Evolutionary conservation across 495 filamentous ascomycete genomes (phyloP).

Genomic region (Penicillium turbatum): DNA sequence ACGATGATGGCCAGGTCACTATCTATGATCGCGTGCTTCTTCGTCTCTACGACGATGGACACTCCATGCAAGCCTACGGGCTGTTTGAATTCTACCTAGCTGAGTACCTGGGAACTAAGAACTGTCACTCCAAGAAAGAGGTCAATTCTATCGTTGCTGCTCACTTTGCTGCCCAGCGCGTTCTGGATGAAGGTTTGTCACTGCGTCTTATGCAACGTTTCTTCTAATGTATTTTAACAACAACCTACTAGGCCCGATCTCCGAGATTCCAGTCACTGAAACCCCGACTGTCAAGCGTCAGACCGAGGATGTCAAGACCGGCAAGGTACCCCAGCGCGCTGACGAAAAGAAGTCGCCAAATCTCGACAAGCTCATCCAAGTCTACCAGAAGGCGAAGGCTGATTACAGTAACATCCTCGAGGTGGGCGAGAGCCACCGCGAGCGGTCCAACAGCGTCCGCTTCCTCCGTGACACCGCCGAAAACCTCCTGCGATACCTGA

Average conservation of each 20-base stretch:
- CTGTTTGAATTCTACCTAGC: slow-evolving; percentile 39
- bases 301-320: neutral
- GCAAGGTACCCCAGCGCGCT: neutral
- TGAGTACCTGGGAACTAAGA: slow-evolving; percentile 35
- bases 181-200: slow-evolving; percentile 8
- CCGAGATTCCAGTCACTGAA: neutral
- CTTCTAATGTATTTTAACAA: neutral
- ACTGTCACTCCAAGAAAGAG: neutral
- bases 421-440: slow-evolving; percentile 16
- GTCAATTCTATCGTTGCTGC: slow-evolving; percentile 4
- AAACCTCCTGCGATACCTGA: slow-evolving; percentile 38
- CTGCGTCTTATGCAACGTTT: neutral
- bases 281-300: neutral
- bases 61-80: slow-evolving; percentile 20
- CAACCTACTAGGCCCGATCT: neutral
- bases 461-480: slow-evolving; percentile 50
- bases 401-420: slow-evolving; percentile 32
- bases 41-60: slow-evolving; percentile 27
- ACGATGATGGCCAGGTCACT: slow-evolving; percentile 39
- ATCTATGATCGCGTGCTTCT: slow-evolving; percentile 39
- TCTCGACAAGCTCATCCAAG: slow-evolving; percentile 29
- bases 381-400: slow-evolving; percentile 37
- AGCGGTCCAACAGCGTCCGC: slow-evolving; percentile 29
- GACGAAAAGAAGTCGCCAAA: neutral
- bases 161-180: slow-evolving; percentile 6